Percentiles rank a stretch among this genome's conserved stretches.
These are phyloP conservation scores for Monosporascus cannonballus DNA, from an alignment of 2,329 filamentous ascomycete species.

Conservation along the genomic window DNA sequence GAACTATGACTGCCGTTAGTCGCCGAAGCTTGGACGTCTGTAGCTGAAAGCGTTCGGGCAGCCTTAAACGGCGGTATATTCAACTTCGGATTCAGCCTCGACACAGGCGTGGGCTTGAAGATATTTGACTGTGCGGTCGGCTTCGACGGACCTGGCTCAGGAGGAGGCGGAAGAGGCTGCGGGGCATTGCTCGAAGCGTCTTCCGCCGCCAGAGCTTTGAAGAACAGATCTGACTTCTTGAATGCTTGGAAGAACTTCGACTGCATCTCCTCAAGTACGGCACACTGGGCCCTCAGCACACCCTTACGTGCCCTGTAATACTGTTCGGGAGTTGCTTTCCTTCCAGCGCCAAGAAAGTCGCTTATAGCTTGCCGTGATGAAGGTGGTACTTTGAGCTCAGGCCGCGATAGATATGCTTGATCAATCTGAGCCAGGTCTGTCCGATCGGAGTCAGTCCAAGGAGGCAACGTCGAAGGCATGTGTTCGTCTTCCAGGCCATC, in stretches of 20 bases:
- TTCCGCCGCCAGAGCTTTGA: constrained; percentile 89
- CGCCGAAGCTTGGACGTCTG: constrained; percentile 37
- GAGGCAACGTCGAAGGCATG: constrained; percentile 52
- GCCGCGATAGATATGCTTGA: constrained; percentile 77
- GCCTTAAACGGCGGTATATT: constrained; percentile 22
- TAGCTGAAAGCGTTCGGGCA: constrained; percentile 40
- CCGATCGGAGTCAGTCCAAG: constrained; percentile 79
- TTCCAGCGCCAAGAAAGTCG: constrained; percentile 73
- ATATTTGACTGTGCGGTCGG: constrained; percentile 33
- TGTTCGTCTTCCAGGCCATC: constrained; percentile 65
- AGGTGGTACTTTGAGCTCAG: constrained; percentile 72
- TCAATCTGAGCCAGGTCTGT: constrained; percentile 87
- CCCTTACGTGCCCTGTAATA: constrained; percentile 78
- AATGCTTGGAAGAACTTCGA: constrained; percentile 75
- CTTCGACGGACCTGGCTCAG: constrained; percentile 17
- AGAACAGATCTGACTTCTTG: constrained; percentile 89
- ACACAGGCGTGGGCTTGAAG: constrained; percentile 37
- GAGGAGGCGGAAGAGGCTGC: constrained; percentile 10
- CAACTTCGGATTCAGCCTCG: constrained; percentile 34
- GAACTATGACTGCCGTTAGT: constrained; percentile 29
- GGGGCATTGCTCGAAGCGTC: constrained; percentile 50
- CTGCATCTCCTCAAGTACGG: constrained; percentile 79
- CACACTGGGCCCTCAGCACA: constrained; percentile 75
- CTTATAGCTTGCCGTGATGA: constrained; percentile 64
- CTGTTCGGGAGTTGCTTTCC: constrained; percentile 68